Conservation (phyloP, 176 grass and related monocot species). For the Oryza longistaminata region DNA sequence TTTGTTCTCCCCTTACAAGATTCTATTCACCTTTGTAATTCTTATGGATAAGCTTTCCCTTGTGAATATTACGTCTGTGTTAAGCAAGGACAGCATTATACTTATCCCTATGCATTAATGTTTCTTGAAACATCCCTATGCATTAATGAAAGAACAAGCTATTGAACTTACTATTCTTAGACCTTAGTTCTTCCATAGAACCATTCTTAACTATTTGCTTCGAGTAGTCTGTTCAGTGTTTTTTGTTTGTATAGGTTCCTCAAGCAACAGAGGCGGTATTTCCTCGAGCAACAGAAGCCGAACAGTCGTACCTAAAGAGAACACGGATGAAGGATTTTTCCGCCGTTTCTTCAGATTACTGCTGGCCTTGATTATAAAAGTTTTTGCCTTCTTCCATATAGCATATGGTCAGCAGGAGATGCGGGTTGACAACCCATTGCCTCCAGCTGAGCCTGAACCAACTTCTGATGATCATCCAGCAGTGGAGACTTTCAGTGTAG, state of each 20-base stretch:
- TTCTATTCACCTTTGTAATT: conserved; percentile 9
- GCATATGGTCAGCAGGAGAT: conserved; percentile 32
- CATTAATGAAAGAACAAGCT: not conserved
- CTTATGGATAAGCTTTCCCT: not conserved
- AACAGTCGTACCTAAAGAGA: conserved; percentile 31
- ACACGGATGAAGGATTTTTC: conserved; percentile 42
- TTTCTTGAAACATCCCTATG: not conserved
- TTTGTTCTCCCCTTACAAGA: not conserved
- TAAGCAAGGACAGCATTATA: not conserved
- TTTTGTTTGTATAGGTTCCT: conserved; percentile 30
- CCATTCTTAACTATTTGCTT: not conserved
- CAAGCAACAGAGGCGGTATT: conserved; percentile 21
- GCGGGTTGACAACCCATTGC: conserved; percentile 10
- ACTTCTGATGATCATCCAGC: conserved; percentile 45
- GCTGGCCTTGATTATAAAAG: conserved; percentile 45
- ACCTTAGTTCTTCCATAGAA: not conserved
- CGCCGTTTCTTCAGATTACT: conserved; percentile 47
- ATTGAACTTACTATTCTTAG: not conserved
- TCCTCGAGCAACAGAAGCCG: conserved; percentile 26
- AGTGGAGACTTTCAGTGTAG: conserved; percentile 41
- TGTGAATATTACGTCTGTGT: not conserved
- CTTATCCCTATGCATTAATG: not conserved
- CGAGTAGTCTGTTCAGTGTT: not conserved
- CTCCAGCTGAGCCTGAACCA: conserved; percentile 37
- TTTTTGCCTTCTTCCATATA: conserved; percentile 57